phyloP scores from a whole-genome alignment of 495 filamentous ascomycete genomes.

The Tuber calosporum region DNA sequence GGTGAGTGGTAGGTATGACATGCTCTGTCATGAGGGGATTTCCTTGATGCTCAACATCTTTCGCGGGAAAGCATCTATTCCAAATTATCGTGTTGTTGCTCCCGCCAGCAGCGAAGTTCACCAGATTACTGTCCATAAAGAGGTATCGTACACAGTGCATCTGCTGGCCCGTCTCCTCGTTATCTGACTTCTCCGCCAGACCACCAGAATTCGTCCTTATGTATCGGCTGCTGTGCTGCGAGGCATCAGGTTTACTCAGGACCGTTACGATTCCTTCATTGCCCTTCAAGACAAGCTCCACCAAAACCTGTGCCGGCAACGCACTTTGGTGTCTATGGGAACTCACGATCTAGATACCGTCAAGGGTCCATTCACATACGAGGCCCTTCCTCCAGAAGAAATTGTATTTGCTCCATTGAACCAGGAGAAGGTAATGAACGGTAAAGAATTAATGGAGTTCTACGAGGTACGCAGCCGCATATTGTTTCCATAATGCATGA shows the following conservation, averaged over 20 bases:
- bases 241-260: constrained; percentile 82
- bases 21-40: constrained; percentile 98
- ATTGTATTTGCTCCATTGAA: constrained; percentile 89
- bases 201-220: constrained; percentile 71
- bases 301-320: constrained; percentile 85
- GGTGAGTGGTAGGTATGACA: constrained; percentile 65
- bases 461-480: constrained; percentile 57
- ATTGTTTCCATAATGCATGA: constrained; percentile 8
- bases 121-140: constrained; percentile 67
- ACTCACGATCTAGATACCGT: constrained; percentile 95
- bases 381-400: constrained; percentile 82
- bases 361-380: constrained; percentile 91
- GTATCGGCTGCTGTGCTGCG: constrained; percentile 81
- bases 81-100: constrained; percentile 66
- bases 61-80: constrained; percentile 61
- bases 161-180: background rate
- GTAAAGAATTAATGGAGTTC: constrained; percentile 82
- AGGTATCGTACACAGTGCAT: constrained; percentile 44
- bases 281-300: constrained; percentile 95
- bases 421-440: constrained; percentile 80
- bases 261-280: constrained; percentile 94
- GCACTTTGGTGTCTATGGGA: constrained; percentile 90
- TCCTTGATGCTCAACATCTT: constrained; percentile 94
- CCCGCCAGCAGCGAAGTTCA: constrained; percentile 68
- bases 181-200: constrained; percentile 46